Evolutionary conservation across 345 rosid species (phyloP).

Genomic region (Angophora floribunda): DNA sequence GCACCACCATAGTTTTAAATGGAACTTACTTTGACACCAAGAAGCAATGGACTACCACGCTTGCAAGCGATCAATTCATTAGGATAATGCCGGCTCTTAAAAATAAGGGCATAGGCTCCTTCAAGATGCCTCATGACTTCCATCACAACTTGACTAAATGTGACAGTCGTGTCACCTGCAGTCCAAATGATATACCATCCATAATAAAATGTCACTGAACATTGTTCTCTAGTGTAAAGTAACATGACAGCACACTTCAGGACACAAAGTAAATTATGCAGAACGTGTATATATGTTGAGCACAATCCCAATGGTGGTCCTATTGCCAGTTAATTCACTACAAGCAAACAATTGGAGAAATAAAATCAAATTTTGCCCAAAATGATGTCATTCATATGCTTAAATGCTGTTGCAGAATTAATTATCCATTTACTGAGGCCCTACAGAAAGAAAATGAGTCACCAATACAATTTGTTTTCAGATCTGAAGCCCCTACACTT

Average conservation of each 20-base stretch:
- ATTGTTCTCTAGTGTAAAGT: background rate
- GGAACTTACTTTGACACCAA: constrained; percentile 86
- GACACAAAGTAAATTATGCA: background rate
- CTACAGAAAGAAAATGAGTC: background rate
- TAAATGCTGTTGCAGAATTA: background rate
- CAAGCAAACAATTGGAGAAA: background rate
- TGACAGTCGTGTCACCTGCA: constrained; percentile 58
- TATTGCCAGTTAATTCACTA: background rate
- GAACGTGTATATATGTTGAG: background rate
- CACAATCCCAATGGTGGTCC: background rate
- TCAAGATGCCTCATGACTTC: constrained; percentile 97
- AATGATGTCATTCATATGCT: background rate
- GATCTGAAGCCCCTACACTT: background rate
- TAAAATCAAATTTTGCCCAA: background rate
- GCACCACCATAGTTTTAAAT: background rate
- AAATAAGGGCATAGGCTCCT: constrained; percentile 97
- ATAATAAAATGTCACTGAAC: background rate
- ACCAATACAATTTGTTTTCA: background rate
- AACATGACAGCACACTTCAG: background rate
- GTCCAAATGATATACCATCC: background rate
- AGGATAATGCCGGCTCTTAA: constrained; percentile 88
- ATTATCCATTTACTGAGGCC: background rate
- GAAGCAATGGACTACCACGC: constrained; percentile 88
- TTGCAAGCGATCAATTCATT: constrained; percentile 95
- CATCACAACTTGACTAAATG: constrained; percentile 86